These are phyloP conservation scores for Alternaria alternata DNA, from an alignment of 2,329 filamentous ascomycete species.

Conservation along the genomic window DNA sequence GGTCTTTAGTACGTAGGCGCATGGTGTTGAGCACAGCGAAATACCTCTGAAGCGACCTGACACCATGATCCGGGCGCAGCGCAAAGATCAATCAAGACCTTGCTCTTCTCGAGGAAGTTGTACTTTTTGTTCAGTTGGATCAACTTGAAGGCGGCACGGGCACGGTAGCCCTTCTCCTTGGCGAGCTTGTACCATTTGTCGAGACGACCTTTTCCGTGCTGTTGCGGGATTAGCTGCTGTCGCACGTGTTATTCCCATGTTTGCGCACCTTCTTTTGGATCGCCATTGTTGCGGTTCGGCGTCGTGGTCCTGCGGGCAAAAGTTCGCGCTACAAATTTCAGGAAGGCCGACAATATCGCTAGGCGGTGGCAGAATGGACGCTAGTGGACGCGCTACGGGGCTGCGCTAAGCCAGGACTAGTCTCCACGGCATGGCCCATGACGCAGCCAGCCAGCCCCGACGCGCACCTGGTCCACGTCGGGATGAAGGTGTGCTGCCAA, in stretches of 20 bases:
- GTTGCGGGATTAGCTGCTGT: slow-evolving; percentile 33
- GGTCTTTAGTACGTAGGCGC: slow-evolving; percentile 7
- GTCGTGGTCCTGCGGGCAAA: slow-evolving; percentile 28
- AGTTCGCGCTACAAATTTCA: slow-evolving; percentile 33
- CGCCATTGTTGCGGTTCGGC: slow-evolving; percentile 69
- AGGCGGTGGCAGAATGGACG: slow-evolving; percentile 28
- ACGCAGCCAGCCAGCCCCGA: slow-evolving; percentile 10
- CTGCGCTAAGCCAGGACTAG: slow-evolving; percentile 14
- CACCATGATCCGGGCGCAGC: slow-evolving; percentile 77
- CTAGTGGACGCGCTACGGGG: neutral
- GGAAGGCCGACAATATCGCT: slow-evolving; percentile 16
- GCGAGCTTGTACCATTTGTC: slow-evolving; percentile 99
- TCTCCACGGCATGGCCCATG: slow-evolving; percentile 20
- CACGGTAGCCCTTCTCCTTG: slow-evolving; percentile 97
- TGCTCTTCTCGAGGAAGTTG: slow-evolving; percentile 96
- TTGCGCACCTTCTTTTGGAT: slow-evolving; percentile 83
- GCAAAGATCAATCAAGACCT: slow-evolving; percentile 95
- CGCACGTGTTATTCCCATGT: neutral
- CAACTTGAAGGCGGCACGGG: slow-evolving; percentile 95
- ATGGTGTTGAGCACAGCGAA: neutral
- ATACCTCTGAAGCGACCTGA: slow-evolving; percentile 82
- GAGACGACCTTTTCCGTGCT: slow-evolving; percentile 94
- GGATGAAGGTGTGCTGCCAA: slow-evolving; percentile 27
- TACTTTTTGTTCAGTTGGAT: slow-evolving; percentile 99
- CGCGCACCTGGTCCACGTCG: slow-evolving; percentile 22